Base-by-base conservation (phyloP, 441 rosid species). In the Populus hybrid region DNA sequence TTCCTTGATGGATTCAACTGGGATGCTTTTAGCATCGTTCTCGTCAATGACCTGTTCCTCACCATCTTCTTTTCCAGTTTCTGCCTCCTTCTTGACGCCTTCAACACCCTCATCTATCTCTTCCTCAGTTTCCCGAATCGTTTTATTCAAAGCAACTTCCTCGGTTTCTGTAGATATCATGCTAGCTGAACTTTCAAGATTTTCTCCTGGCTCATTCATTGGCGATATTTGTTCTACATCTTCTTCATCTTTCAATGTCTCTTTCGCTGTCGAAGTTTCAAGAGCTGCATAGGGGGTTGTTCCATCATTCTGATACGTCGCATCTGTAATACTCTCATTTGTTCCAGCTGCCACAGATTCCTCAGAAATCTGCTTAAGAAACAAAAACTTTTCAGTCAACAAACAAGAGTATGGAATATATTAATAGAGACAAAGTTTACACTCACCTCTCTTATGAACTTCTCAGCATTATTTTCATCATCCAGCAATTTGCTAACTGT, bases 361-460 rank as follows among this genome's bases (percentile, higher is more conserved):
- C 79, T 75, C 79, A 20, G 11, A 67, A 50, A 70, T 75, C 86
- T 79, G 75, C 74, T 78, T 6, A 73, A 64, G 8, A 32, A 63
- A 82, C 28, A 70, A 42, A 72, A 68, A 6, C 64, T 53, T 64
- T 34, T 26, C 24, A 69, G 71, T 78, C 63, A 63, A 66, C 34
- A 75, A 75, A 63, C 23, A 50, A 53, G 66, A 20, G 18, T 59
- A 64, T 38, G 12, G 10, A 57, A 57, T 69, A 70, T 1, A 32
- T 74, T 35, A 2, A 70, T 50, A 32, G 21, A 69, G 26, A 66
- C 23, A 32, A 38, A 21, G 40, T 74, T 70, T 65, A 6, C 32
- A 11, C 77, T 75, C 42, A 86, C 88, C 86, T 84, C 82, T 78
- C 26, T 61, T 36, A 70, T 30, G 5, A 78, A 64, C 20, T 77